Evolutionary conservation across 495 filamentous ascomycete genomes (phyloP).

Genomic region (Aspergillus sclerotioniger): DNA sequence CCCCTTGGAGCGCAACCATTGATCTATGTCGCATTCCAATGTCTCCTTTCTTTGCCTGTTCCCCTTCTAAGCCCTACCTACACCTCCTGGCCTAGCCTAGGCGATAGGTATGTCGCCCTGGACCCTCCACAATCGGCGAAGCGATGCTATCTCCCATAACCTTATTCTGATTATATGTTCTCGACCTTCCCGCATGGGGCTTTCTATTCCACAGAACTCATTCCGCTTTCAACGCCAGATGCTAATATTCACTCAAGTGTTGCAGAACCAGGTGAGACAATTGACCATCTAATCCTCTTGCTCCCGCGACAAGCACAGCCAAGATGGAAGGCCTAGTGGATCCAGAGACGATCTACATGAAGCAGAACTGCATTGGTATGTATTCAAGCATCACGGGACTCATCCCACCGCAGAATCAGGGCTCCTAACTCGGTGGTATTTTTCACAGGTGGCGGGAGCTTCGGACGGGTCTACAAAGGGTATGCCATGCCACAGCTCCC

Average conservation of each 20-base stretch:
- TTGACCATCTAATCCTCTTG: slow-evolving; percentile 4
- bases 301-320: slow-evolving; percentile 6
- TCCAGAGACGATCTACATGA: slow-evolving; percentile 85
- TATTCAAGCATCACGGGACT: slow-evolving; percentile 2
- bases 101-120: slow-evolving; percentile 2
- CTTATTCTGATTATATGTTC: neutral
- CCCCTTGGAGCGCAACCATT: slow-evolving; percentile 8
- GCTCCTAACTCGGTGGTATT: neutral
- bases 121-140: neutral
- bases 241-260: neutral
- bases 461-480: slow-evolving; percentile 96
- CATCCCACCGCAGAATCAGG: neutral
- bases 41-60: slow-evolving; percentile 2
- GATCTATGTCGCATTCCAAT: slow-evolving; percentile 3
- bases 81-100: neutral
- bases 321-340: slow-evolving; percentile 57
- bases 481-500: slow-evolving; percentile 34
- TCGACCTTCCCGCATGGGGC: neutral
- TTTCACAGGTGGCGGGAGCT: slow-evolving; percentile 75
- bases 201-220: neutral
- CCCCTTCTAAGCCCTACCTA: neutral
- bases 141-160: neutral
- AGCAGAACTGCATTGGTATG: slow-evolving; percentile 90
- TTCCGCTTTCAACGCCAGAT: neutral
- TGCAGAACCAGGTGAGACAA: slow-evolving; percentile 8